phyloP scores from a whole-genome alignment of 176 grass and related monocot genomes.

The Zoysia pacifica region DNA sequence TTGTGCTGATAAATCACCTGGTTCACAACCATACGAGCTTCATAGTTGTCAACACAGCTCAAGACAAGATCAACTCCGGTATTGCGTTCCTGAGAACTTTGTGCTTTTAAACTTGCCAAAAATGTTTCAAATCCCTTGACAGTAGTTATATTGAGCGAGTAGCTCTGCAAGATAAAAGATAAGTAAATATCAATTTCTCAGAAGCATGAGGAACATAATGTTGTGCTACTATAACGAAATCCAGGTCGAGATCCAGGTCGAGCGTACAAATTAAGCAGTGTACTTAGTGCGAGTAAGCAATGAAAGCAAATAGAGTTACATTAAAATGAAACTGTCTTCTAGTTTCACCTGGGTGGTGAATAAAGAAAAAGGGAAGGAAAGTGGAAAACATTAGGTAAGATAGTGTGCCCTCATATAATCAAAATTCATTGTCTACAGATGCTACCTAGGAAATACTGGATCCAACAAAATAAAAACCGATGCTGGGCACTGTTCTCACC shows the following conservation, averaged over 20 bases:
- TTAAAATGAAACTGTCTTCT: conserved; percentile 12
- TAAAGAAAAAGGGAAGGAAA: not conserved
- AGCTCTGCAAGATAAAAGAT: conserved; percentile 62
- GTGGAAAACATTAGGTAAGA: not conserved
- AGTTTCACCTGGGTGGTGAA: not conserved
- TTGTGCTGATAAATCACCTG: conserved; percentile 49
- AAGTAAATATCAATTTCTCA: not conserved
- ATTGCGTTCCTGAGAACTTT: conserved; percentile 32
- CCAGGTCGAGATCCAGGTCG: not conserved
- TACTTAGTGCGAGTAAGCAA: not conserved
- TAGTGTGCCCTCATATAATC: not conserved
- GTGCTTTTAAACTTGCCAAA: conserved; percentile 67
- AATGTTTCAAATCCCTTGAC: conserved; percentile 93
- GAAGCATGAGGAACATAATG: conserved; percentile 19
- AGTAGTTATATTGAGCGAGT: conserved; percentile 94
- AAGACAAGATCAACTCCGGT: conserved; percentile 93
- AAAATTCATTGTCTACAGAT: conserved; percentile 4
- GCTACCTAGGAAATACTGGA: not conserved
- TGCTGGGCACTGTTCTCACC: conserved; percentile 35
- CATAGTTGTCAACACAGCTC: conserved; percentile 98
- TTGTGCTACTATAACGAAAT: conserved; percentile 17
- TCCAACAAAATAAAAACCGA: not conserved
- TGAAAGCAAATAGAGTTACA: not conserved
- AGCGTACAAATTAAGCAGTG: not conserved
- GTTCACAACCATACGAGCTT: conserved; percentile 97